Percentiles rank a stretch among this genome's conserved stretches.
These are phyloP conservation scores for Rubroboletus satanas DNA, from an alignment of 768 basidiomycete species.

Conservation along the genomic window DNA sequence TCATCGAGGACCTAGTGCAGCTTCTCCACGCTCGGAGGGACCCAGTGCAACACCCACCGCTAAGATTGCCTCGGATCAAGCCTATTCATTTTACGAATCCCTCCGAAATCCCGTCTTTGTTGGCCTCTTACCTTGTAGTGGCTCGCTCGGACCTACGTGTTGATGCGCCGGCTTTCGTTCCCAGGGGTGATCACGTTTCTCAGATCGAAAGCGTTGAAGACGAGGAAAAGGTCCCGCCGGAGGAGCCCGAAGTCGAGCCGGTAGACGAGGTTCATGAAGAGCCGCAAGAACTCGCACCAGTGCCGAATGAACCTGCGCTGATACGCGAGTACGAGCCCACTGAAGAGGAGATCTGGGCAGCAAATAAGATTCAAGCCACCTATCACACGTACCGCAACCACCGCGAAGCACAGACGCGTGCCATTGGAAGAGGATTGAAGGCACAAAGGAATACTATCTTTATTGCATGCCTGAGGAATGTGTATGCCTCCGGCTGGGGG, in stretches of 20 bases:
- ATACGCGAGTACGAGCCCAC: constrained; percentile 20
- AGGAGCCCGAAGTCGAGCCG: not conserved
- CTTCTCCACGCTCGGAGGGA: constrained; percentile 18
- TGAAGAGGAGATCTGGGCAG: constrained; percentile 26
- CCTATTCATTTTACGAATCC: constrained; percentile 30
- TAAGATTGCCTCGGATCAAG: constrained; percentile 21
- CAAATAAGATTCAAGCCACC: constrained; percentile 19
- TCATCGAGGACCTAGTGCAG: constrained; percentile 17
- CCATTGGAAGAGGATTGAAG: constrained; percentile 13
- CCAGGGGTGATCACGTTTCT: not conserved
- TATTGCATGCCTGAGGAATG: constrained; percentile 25
- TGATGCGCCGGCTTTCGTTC: constrained; percentile 16
- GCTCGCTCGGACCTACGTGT: constrained; percentile 12
- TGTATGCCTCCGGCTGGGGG: constrained; percentile 28
- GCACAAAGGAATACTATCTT: constrained; percentile 28
- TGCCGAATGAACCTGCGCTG: constrained; percentile 11
- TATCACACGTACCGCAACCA: constrained; percentile 9
- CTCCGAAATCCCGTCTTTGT: constrained; percentile 30
- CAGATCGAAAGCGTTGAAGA: not conserved
- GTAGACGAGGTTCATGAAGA: constrained; percentile 15
- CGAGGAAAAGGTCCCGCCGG: constrained; percentile 1
- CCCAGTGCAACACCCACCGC: not conserved
- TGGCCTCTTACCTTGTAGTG: constrained; percentile 18
- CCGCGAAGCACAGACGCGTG: not conserved
- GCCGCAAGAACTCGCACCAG: constrained; percentile 4